These are phyloP conservation scores for Xylaria grammica DNA, from an alignment of 495 filamentous ascomycete genomes.

Conservation along the genomic window DNA sequence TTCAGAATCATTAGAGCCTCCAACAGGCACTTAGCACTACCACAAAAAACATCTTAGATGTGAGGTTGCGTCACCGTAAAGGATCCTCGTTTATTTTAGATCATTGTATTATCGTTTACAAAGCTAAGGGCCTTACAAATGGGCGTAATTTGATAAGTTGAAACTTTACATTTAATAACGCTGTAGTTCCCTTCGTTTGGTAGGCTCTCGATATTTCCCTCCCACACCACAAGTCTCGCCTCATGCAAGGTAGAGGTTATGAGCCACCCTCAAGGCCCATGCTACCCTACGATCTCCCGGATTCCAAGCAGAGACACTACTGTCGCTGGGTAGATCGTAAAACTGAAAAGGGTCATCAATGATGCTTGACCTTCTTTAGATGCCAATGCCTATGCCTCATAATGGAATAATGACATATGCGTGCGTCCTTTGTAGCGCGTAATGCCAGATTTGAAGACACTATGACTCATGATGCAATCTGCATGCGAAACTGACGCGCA, in stretches of 20 bases:
- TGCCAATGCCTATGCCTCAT: background rate
- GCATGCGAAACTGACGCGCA: constrained; percentile 1
- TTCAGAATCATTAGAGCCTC: no score
- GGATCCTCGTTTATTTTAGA: constrained; percentile 6
- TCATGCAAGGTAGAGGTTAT: background rate
- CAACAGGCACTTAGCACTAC: no score
- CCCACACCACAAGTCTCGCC: background rate
- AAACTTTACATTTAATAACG: background rate
- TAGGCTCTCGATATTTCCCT: background rate
- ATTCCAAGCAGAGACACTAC: background rate
- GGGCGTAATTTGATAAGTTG: background rate
- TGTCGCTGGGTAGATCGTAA: background rate
- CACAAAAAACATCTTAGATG: no score
- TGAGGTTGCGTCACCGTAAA: background rate
- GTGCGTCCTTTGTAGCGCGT: background rate
- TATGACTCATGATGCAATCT: background rate
- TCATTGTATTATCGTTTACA: constrained; percentile 15
- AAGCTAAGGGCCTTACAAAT: background rate
- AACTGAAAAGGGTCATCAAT: background rate
- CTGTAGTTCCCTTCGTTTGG: background rate
- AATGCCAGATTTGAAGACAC: background rate
- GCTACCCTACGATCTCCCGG: background rate
- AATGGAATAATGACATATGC: background rate
- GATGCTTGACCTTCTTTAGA: background rate
- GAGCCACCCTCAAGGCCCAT: background rate